phyloP scores from a whole-genome alignment of 805 yeast species.

The Schizosaccharomyces cryophilus region DNA sequence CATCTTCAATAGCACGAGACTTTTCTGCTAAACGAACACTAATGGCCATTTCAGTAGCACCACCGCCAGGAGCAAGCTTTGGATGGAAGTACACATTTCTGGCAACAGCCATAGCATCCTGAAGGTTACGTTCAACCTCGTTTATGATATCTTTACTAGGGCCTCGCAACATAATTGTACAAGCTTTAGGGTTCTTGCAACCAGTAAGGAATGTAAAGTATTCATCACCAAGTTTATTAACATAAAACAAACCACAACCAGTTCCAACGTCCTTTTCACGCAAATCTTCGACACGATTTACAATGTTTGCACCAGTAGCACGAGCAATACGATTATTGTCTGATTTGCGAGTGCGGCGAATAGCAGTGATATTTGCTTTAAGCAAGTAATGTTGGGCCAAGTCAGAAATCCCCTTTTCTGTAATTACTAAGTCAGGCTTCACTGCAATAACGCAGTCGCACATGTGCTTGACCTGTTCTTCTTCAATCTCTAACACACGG shows the following conservation, averaged over 20 bases:
- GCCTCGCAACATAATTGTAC: conserved; percentile 80
- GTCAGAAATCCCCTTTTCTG: conserved; percentile 91
- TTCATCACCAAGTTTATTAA: conserved; percentile 91
- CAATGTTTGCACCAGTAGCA: conserved; percentile 94
- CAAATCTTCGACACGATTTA: conserved; percentile 82
- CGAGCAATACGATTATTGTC: conserved; percentile 92
- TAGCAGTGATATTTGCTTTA: conserved; percentile 76
- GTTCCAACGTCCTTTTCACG: conserved; percentile 77
- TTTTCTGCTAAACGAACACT: conserved; percentile 66
- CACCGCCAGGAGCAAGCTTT: conserved; percentile 91
- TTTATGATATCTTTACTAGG: conserved; percentile 90
- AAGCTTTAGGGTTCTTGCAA: conserved; percentile 71
- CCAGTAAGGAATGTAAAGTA: conserved; percentile 67
- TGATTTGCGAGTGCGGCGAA: conserved; percentile 83
- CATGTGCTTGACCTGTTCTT: conserved; percentile 74
- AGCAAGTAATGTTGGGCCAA: conserved; percentile 88
- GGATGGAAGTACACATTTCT: conserved; percentile 90
- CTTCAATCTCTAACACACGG: conserved; percentile 84
- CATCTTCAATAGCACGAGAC: conserved; percentile 81
- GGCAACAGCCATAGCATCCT: conserved; percentile 96
- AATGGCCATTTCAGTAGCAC: conserved; percentile 98
- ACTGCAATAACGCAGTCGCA: conserved; percentile 66
- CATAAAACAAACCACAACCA: conserved; percentile 71
- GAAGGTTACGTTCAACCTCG: conserved; percentile 88
- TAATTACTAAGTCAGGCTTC: conserved; percentile 82